Evolutionary conservation across 768 basidiomycete genomes (phyloP).

Genomic region (Lanmaoa pseudosensibilis): DNA sequence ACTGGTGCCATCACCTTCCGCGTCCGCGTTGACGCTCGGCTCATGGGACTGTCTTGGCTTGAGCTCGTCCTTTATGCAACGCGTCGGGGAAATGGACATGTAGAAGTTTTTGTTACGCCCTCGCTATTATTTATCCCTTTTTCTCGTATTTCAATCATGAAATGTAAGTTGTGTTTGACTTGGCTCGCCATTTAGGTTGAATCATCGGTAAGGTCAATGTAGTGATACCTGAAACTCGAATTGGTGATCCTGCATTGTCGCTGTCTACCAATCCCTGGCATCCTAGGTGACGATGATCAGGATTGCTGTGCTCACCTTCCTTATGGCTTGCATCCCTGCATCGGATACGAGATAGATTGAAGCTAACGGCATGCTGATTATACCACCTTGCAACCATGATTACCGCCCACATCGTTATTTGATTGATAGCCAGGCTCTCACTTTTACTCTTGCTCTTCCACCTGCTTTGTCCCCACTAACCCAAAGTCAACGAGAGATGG

Average conservation of each 20-base stretch:
- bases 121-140: background rate
- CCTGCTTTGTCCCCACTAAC: background rate
- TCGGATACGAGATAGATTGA: too few species aligned
- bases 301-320: background rate
- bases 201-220: background rate
- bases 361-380: background rate
- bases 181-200: background rate
- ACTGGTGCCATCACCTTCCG: background rate
- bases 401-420: background rate
- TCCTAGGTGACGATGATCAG: background rate
- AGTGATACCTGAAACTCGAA: background rate
- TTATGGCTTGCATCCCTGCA: too few species aligned
- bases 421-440: background rate
- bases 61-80: conserved; percentile 22
- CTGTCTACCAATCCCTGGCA: background rate
- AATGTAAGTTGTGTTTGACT: background rate
- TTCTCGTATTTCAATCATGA: background rate
- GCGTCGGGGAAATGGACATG: background rate
- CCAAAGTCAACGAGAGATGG: conserved; percentile 3
- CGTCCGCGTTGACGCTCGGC: background rate
- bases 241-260: background rate
- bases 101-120: background rate
- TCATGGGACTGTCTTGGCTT: conserved; percentile 24
- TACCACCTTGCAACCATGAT: background rate
- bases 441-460: background rate